Base-by-base conservation (phyloP, 257 asterid genomes). In the Dorcoceras hygrometricum region DNA sequence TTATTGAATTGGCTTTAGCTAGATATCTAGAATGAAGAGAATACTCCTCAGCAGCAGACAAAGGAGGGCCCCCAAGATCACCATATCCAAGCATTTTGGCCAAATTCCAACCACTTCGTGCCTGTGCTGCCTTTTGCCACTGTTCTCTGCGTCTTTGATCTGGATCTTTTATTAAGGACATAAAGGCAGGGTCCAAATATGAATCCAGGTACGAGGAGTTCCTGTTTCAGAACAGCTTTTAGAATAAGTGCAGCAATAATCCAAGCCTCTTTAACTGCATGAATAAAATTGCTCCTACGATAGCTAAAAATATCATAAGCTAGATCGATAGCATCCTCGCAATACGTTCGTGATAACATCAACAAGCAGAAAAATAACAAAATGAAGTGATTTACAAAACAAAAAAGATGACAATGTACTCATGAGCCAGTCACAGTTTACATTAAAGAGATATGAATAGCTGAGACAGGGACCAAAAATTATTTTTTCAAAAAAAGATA, bases 11-110 rank as follows among this genome's bases (percentile, higher is more conserved):
- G 51, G 99, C 99, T 86, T 88, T 93, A 63, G 97, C 82, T 61
- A 90, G 95, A 82, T 90, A 93, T 88, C 95, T 79, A 39, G 99
- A 88, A 77, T 93, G 99, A 70, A 90, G 90, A 0, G 99, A 90
- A 75, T 88, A 93, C 74, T 93, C 97, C 78, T 93, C 97, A 25
- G 99, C 91, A 56, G 96, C 84, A 34, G 96, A 84, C 71, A 88
- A 85, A 71, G 92, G 87, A 82, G 88, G 94, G 24, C 95, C 86
- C 50, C 97, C 91, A 28, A 93, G 81, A 56, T 93, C 95, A 65
- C 97, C 99, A 75, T 83, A 93, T 74, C 99, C 99, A 63, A 93
- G 83, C 84, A 93, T 76, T 79, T 83, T 86, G 64, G 81, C 80
- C 65, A 70, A 73, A 73, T 79, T 88, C 87, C 86, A 87, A 68